phyloP scores from a whole-genome alignment of 225 moss, liverwort and hornwort genomes.

The Pseudisothecium myosuroides region DNA sequence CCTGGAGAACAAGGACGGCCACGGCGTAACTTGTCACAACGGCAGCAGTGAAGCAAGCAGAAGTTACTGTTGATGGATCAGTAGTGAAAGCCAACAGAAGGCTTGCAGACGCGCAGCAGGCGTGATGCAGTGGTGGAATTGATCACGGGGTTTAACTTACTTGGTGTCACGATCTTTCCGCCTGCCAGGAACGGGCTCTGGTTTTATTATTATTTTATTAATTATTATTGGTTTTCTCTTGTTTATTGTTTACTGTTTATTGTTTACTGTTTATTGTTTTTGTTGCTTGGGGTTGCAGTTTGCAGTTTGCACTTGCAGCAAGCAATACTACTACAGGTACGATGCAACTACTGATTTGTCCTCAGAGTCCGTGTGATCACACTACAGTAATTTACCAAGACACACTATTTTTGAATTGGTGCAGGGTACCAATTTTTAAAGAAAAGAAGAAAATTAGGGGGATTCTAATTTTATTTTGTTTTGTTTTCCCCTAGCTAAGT shows the following conservation, averaged over 20 bases:
- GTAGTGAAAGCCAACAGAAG: too few species aligned
- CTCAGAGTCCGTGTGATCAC: background rate
- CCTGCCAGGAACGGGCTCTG: background rate
- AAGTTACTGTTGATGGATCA: background rate
- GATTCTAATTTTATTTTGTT: too few species aligned
- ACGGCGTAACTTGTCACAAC: background rate
- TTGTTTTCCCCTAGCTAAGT: too few species aligned
- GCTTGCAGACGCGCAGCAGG: background rate
- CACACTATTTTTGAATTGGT: background rate
- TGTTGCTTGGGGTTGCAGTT: background rate
- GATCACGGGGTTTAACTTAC: background rate
- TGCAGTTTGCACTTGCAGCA: background rate
- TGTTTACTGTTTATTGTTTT: background rate
- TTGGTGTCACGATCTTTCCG: background rate
- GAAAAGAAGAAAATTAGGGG: background rate
- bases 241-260: too few species aligned
- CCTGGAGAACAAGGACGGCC: constrained; percentile 5
- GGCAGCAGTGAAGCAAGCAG: background rate
- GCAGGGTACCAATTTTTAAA: background rate
- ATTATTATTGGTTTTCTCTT: background rate
- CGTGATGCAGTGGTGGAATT: background rate
- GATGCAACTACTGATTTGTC: background rate
- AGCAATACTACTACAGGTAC: background rate
- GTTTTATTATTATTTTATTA: background rate
- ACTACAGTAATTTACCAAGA: background rate